Percentiles rank a stretch among this genome's conserved stretches.
phyloP scores from a whole-genome alignment of 495 filamentous ascomycete species.

The Cercophora scortea region DNA sequence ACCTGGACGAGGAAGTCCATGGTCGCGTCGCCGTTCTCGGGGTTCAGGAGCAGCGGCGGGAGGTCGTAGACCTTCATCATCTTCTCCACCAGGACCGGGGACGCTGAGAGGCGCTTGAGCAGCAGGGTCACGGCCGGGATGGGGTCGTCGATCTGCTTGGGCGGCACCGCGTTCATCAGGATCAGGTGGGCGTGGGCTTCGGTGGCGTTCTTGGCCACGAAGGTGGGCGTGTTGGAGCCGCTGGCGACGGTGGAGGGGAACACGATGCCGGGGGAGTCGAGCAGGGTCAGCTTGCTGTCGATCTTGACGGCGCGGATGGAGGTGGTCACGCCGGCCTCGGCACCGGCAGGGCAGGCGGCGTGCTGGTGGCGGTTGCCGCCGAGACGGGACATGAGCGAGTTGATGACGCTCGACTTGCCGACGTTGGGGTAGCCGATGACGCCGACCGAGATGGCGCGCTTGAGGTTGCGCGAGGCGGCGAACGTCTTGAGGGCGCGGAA shows the following conservation, averaged over 20 bases:
- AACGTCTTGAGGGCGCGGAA: constrained; percentile 87
- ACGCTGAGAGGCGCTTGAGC: constrained; percentile 65
- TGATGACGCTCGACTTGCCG: constrained; percentile 95
- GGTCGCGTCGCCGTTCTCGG: constrained; percentile 60
- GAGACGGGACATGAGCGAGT: constrained; percentile 76
- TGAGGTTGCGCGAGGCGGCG: constrained; percentile 74
- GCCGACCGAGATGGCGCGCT: constrained; percentile 84
- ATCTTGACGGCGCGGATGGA: constrained; percentile 83
- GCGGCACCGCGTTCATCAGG: constrained; percentile 84
- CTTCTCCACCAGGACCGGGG: constrained; percentile 62
- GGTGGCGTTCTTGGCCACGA: constrained; percentile 49
- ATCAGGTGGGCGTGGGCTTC: constrained; percentile 78
- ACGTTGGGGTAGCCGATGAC: constrained; percentile 97
- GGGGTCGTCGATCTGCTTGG: constrained; percentile 89
- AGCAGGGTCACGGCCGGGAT: constrained; percentile 77
- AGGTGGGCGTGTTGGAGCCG: constrained; percentile 22
- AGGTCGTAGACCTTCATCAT: constrained; percentile 76
- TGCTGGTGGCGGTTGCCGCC: constrained; percentile 49
- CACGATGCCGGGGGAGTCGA: constrained; percentile 94
- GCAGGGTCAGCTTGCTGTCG: constrained; percentile 87
- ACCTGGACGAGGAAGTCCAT: constrained; percentile 95
- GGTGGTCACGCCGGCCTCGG: constrained; percentile 91
- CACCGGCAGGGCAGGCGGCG: constrained; percentile 77
- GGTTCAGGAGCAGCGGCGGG: constrained; percentile 58
- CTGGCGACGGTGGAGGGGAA: constrained; percentile 53